Evolutionary conservation across 441 rosid genomes (phyloP).

Genomic region (Populus trichocarpa): DNA sequence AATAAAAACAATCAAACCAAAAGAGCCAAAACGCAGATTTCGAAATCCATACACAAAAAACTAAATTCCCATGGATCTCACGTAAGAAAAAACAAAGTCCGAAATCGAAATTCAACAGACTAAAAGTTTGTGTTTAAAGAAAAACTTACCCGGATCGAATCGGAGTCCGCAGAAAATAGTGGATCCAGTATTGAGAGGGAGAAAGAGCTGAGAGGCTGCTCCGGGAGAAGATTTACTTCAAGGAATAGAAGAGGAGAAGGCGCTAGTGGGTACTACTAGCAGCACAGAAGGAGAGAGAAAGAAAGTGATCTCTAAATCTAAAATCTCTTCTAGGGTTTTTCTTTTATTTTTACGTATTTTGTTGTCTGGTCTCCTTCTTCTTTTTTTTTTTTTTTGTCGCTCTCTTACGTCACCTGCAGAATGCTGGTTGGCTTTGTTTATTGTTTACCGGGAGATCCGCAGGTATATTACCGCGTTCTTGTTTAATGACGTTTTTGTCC

Average conservation of each 20-base stretch:
- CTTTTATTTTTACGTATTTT: background rate
- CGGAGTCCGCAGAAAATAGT: background rate
- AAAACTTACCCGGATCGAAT: conserved; percentile 3
- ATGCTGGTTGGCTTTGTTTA: background rate
- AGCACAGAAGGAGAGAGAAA: background rate
- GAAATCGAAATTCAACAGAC: background rate
- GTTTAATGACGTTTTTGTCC: background rate
- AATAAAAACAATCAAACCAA: background rate
- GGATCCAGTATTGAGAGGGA: background rate
- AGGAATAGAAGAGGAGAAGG: background rate
- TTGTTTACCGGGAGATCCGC: background rate
- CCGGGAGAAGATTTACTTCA: background rate
- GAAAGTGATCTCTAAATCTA: background rate
- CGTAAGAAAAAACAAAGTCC: background rate
- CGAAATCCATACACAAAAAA: background rate
- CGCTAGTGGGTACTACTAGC: background rate
- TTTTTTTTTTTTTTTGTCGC: background rate
- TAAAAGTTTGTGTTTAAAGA: no score
- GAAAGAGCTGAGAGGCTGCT: background rate
- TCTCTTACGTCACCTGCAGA: background rate
- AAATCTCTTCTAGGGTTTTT: background rate
- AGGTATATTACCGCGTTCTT: background rate
- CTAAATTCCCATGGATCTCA: background rate
- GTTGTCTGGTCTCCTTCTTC: background rate
- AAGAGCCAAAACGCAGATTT: background rate